Conservation (phyloP, 2,329 filamentous ascomycete genomes). For the Claviceps arundinis region DNA sequence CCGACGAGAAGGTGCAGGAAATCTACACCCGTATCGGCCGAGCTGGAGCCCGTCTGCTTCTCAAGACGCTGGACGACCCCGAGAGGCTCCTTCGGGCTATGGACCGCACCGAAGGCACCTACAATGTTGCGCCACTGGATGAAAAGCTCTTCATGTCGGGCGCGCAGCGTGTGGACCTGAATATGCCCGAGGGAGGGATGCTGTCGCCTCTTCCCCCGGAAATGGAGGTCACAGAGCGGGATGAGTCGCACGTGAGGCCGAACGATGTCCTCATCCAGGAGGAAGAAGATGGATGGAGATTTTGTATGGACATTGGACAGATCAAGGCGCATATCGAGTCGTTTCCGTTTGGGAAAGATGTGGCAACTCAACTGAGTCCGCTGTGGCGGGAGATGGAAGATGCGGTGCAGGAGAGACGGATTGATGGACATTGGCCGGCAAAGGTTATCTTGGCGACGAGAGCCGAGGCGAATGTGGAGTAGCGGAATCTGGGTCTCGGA, state of each 20-base stretch:
- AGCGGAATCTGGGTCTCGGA: no score
- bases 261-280: background rate
- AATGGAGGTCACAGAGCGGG: background rate
- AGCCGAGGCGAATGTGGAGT: background rate
- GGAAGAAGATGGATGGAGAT: background rate
- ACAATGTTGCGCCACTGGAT: background rate
- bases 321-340: background rate
- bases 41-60: background rate
- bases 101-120: background rate
- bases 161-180: background rate
- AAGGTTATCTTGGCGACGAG: background rate
- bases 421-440: background rate
- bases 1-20: constrained; percentile 1
- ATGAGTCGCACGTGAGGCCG: background rate
- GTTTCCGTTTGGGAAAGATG: background rate
- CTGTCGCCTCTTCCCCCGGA: background rate
- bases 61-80: background rate
- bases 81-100: background rate
- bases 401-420: background rate
- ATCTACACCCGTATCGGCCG: constrained; percentile 1
- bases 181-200: background rate
- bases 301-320: background rate
- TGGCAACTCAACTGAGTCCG: background rate
- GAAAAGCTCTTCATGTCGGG: background rate
- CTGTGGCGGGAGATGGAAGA: background rate